Evolutionary conservation across 441 rosid species (phyloP).

Genomic region (Jatropha multifida): DNA sequence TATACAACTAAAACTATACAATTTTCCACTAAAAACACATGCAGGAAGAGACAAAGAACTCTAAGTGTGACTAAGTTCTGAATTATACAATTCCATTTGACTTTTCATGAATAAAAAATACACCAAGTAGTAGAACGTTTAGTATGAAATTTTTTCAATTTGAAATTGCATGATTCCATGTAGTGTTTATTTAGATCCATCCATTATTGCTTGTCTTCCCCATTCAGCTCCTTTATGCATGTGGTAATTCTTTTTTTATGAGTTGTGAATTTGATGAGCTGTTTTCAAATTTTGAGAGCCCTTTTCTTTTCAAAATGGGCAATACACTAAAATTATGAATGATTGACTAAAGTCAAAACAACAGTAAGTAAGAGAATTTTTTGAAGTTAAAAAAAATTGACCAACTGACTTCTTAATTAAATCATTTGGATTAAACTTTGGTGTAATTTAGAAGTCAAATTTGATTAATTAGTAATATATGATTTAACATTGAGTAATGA

Average conservation of each 20-base stretch:
- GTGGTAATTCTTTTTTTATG: neutral
- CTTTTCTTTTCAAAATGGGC: neutral
- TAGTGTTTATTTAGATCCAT: neutral
- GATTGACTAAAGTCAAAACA: neutral
- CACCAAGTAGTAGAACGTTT: no score
- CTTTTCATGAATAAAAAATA: no score
- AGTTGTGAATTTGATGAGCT: neutral
- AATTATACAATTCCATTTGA: neutral
- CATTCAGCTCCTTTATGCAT: neutral
- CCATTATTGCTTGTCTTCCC: neutral
- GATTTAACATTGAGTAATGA: neutral
- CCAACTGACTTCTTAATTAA: neutral
- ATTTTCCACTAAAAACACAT: no score
- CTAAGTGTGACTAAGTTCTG: no score
- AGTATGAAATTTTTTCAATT: neutral
- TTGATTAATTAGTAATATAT: neutral
- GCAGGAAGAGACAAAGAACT: no score
- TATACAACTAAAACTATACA: no score
- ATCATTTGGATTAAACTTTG: neutral
- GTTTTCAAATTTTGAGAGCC: neutral
- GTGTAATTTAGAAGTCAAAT: neutral
- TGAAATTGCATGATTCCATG: neutral
- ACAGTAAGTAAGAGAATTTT: neutral
- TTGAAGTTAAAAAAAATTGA: neutral
- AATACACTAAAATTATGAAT: neutral